phyloP scores from a whole-genome alignment of 306 rosid genomes.

The Lotus japonicus region DNA sequence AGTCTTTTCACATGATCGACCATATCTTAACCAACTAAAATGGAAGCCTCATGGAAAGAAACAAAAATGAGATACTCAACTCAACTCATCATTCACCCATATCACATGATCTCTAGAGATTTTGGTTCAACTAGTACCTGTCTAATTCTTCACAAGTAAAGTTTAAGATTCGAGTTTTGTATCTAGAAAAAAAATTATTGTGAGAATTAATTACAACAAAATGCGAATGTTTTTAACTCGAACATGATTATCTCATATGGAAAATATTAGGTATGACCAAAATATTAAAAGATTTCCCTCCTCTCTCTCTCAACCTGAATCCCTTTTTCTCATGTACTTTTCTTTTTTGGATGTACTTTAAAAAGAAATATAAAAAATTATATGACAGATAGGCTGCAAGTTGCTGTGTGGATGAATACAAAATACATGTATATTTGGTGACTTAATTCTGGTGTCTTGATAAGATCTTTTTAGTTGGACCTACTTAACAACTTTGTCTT shows the following conservation, averaged over 20 bases:
- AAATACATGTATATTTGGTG: background rate
- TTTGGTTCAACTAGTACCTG: too few relatives aligned
- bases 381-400: slow-evolving; percentile 19
- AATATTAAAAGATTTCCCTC: slow-evolving; percentile 3
- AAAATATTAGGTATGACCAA: too few relatives aligned
- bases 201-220: too few relatives aligned
- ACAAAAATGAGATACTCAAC: slow-evolving; percentile 29
- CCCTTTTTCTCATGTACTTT: background rate
- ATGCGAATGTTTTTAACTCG: too few relatives aligned
- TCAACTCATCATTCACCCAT: slow-evolving; percentile 22
- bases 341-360: slow-evolving; percentile 34
- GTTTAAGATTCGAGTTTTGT: too few relatives aligned
- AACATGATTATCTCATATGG: too few relatives aligned
- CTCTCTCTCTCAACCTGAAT: slow-evolving; percentile 24
- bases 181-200: too few relatives aligned
- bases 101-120: background rate
- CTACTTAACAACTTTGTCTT: slow-evolving; percentile 28
- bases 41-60: background rate
- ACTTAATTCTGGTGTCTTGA: slow-evolving; percentile 3
- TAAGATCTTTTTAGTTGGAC: slow-evolving; percentile 21
- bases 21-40: slow-evolving; percentile 33
- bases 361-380: slow-evolving; percentile 8
- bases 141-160: too few relatives aligned
- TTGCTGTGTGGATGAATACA: slow-evolving; percentile 25
- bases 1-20: slow-evolving; percentile 31